These are phyloP conservation scores for Solanum hybrid DNA, from an alignment of 305 asterid genomes.

Conservation along the genomic window DNA sequence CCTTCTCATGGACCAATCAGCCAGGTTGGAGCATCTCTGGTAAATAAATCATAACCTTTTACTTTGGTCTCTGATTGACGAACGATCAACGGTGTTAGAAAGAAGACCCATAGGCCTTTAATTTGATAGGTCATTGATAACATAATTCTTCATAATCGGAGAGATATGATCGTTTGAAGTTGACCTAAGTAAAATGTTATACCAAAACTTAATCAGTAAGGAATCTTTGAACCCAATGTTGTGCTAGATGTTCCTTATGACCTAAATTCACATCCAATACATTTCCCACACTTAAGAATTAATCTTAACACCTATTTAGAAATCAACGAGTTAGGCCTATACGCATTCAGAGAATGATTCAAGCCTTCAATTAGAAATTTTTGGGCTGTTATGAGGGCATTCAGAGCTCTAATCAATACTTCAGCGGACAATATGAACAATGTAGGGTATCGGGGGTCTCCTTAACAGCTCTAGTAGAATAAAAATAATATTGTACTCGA, in stretches of 20 bases:
- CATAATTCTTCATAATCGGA: no score
- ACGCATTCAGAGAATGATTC: neutral
- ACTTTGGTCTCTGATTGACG: neutral
- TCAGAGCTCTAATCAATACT: neutral
- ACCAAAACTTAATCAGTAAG: neutral
- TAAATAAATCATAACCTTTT: neutral
- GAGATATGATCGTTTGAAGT: neutral
- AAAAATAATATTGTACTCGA: no score
- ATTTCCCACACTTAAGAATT: neutral
- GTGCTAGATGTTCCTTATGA: neutral
- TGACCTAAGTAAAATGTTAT: neutral
- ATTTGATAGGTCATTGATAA: neutral
- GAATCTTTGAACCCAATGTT: neutral
- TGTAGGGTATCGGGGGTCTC: neutral
- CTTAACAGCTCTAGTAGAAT: neutral
- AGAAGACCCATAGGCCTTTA: neutral
- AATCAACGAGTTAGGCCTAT: neutral
- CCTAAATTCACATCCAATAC: neutral
- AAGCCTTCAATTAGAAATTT: neutral
- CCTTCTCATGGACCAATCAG: neutral
- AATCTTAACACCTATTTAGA: neutral
- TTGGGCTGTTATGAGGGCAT: neutral
- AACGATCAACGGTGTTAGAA: no score
- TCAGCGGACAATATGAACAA: neutral
- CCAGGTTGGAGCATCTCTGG: neutral